phyloP scores from a whole-genome alignment of 768 basidiomycete genomes.

The Lentinula boryana region DNA sequence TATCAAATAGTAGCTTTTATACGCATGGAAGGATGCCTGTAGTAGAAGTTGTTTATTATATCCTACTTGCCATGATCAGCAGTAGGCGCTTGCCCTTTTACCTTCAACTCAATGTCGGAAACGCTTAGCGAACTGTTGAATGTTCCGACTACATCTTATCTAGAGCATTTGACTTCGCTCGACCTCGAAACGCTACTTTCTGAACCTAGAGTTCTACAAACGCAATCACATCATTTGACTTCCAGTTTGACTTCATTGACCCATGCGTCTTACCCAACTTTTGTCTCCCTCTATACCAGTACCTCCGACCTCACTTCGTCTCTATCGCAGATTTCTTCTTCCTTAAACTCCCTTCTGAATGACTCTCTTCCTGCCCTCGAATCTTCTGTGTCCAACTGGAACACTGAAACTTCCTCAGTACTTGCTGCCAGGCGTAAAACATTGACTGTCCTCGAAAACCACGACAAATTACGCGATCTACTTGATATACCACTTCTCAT shows the following conservation, averaged over 20 bases:
- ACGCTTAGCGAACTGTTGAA: background rate
- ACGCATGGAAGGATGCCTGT: too few relatives aligned
- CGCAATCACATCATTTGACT: conserved; percentile 82
- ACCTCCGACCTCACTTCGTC: conserved; percentile 70
- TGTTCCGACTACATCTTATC: conserved; percentile 33
- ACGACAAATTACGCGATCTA: conserved; percentile 88
- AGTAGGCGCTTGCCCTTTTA: background rate
- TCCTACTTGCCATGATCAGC: too few relatives aligned
- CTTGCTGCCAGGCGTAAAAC: conserved; percentile 72
- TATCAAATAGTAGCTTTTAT: too few relatives aligned
- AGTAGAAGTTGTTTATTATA: too few relatives aligned
- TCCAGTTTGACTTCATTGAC: conserved; percentile 87
- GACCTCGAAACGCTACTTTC: conserved; percentile 62
- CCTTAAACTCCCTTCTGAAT: conserved; percentile 63
- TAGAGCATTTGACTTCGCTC: conserved; percentile 59
- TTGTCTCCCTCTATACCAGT: conserved; percentile 80
- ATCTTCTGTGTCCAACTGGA: conserved; percentile 63
- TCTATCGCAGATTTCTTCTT: conserved; percentile 66
- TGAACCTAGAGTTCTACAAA: conserved; percentile 72
- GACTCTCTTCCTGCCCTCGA: conserved; percentile 74
- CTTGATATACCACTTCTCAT: conserved; percentile 88
- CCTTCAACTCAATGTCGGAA: background rate
- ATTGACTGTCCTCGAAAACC: conserved; percentile 84
- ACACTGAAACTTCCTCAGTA: conserved; percentile 66
- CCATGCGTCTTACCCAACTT: conserved; percentile 86